phyloP scores from a whole-genome alignment of 1,284 basidiomycete genomes.

The Tylopilus sp. region DNA sequence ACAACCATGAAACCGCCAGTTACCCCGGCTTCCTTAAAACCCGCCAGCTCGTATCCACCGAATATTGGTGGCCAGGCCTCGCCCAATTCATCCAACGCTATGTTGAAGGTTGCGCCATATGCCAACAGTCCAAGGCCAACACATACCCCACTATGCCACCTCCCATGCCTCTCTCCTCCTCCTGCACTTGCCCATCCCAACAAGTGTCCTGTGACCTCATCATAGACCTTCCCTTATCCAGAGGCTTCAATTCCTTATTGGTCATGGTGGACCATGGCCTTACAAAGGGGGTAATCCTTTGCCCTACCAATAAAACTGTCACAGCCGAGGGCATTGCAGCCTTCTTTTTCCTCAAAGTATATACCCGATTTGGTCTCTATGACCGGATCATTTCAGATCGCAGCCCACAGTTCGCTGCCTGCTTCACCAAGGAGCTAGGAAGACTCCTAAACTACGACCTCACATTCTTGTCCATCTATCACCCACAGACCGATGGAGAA shows the following conservation, averaged over 20 bases:
- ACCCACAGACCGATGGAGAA: constrained; percentile 2
- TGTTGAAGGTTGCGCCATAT: constrained; percentile 7
- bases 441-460: neutral
- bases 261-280: too few relatives aligned
- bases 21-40: neutral
- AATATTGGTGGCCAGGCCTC: neutral
- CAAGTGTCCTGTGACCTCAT: too few relatives aligned
- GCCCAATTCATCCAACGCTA: neutral
- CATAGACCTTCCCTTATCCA: too few relatives aligned
- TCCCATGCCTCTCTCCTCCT: neutral
- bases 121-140: neutral
- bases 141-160: neutral
- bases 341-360: too few relatives aligned
- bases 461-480: neutral
- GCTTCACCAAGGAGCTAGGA: neutral
- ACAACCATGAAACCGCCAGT: neutral
- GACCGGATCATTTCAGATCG: constrained; percentile 25
- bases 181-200: neutral
- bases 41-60: neutral
- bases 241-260: too few relatives aligned
- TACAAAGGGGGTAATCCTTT: too few relatives aligned
- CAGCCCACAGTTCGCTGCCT: constrained; percentile 22
- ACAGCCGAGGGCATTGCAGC: too few relatives aligned
- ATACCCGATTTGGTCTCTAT: constrained; percentile 13
- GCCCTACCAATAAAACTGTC: too few relatives aligned